Evolutionary conservation across 805 yeast genomes (phyloP).

Genomic region (Yueomyces sp.): DNA sequence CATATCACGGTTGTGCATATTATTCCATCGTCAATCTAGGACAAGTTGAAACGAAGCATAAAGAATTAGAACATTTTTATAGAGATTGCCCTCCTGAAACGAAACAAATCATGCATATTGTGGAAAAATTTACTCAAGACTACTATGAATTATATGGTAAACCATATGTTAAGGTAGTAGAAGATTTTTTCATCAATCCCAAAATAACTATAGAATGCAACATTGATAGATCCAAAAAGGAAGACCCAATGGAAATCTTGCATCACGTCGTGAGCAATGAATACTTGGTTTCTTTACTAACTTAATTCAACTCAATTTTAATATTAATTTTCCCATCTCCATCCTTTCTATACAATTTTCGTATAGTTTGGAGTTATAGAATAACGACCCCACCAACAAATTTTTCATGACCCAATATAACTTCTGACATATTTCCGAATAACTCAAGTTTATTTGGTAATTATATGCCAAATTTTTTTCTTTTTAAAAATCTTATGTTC

Average conservation of each 20-base stretch:
- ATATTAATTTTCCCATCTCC: conserved; percentile 1
- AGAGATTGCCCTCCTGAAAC: background rate
- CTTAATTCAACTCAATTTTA: background rate
- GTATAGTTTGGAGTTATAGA: too few species aligned
- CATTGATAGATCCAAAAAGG: too few species aligned
- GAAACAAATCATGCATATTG: background rate
- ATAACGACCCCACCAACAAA: too few species aligned
- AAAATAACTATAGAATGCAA: background rate
- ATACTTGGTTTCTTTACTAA: too few species aligned
- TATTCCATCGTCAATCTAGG: conserved; percentile 1
- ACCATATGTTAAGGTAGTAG: conserved; percentile 12
- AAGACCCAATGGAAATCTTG: too few species aligned
- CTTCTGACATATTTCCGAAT: too few species aligned
- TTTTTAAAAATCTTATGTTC: too few species aligned
- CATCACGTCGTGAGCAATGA: too few species aligned
- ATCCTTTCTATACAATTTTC: background rate
- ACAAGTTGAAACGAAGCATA: too few species aligned
- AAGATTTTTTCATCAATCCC: background rate
- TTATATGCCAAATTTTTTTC: too few species aligned
- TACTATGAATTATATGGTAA: conserved; percentile 13
- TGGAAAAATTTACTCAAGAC: conserved; percentile 5
- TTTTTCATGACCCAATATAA: too few species aligned
- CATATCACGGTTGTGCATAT: conserved; percentile 11
- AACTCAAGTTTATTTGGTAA: too few species aligned
- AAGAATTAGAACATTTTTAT: background rate